Evolutionary conservation across 2,329 filamentous ascomycete genomes (phyloP), one percentile per base, ranked within the genome.

Genomic region (Davidsoniella australis): DNA sequence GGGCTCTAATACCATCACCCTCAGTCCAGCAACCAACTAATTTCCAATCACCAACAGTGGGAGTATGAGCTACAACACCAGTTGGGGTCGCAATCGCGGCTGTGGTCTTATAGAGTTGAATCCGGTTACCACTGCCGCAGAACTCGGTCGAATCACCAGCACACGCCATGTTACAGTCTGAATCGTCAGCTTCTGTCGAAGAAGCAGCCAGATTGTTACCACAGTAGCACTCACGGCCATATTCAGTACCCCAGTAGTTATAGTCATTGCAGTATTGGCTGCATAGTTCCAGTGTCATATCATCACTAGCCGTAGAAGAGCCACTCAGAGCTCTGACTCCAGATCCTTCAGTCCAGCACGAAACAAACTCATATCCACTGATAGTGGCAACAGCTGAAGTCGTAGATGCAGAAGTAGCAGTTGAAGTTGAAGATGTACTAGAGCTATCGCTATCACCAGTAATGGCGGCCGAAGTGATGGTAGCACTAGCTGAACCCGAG

Each of bases 141-240:
- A 63, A 68, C 54, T 67, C 60, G 12, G 62, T 62, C 3, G 56
- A 48, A 39, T 68, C 63, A 38, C 67, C 67, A n/a, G 60, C 62
- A 55, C 67, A 69, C 14, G 57, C 53, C 59, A 68, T 64, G 54
- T 61, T 60, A 59, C 63, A 65, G 16, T 65, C 58, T 4, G 50
- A 53, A 16, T 63, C 44, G 5, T 60, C 57, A 2, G 60, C 62
- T 6, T 55, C 56, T 4, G 53, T 50, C 40, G 59, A 60, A 26
- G 56, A 58, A 24, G 55, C 47, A 18, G 56, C 56, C 8, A 71
- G 57, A 4, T 57, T 58, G 55, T 72, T 67, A 33, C 68, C 70
- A 57, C 70, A 74, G 55, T 69, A 73, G 57, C 70, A 73, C 58
- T 74, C 70, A 24, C 68, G 62, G 8, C 69, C 68, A 53, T 69